A percentile compares a stretch with the other conserved stretches of the same genome.
Conservation (phyloP, 306 rosid species). For the Vicia faba region DNA sequence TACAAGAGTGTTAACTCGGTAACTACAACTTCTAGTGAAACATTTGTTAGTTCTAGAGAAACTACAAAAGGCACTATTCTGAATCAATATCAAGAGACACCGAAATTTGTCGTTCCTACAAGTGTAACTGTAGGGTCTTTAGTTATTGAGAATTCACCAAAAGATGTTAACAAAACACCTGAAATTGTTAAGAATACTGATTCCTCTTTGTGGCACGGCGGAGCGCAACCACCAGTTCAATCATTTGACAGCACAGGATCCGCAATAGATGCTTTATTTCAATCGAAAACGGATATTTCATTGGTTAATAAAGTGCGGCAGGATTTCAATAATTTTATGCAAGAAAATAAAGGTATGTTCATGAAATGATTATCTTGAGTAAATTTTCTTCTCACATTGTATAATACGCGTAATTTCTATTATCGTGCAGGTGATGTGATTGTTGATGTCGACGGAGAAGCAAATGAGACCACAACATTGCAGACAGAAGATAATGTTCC, state of each 20-base stretch:
- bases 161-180: constrained; percentile 30
- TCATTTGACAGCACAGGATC: constrained; percentile 26
- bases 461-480: constrained; percentile 20
- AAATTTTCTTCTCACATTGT: constrained; percentile 1
- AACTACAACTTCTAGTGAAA: constrained; percentile 30
- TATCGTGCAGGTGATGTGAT: constrained; percentile 40
- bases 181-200: constrained; percentile 22
- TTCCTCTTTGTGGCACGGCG: constrained; percentile 29
- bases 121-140: constrained; percentile 18
- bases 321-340: neutral
- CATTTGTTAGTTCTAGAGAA: constrained; percentile 18
- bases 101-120: constrained; percentile 29
- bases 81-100: constrained; percentile 22
- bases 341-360: constrained; percentile 38
- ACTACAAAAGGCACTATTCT: constrained; percentile 22
- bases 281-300: constrained; percentile 23
- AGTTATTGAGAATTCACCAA: constrained; percentile 3
- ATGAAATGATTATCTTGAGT: constrained; percentile 24
- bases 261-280: constrained; percentile 28
- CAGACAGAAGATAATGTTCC: constrained; percentile 28
- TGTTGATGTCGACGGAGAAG: constrained; percentile 27
- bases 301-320: constrained; percentile 15
- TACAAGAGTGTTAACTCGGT: constrained; percentile 14
- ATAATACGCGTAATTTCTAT: constrained; percentile 10
- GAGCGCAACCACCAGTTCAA: constrained; percentile 25